phyloP scores from a whole-genome alignment of 768 basidiomycete genomes.

The Amanita polypyramis region DNA sequence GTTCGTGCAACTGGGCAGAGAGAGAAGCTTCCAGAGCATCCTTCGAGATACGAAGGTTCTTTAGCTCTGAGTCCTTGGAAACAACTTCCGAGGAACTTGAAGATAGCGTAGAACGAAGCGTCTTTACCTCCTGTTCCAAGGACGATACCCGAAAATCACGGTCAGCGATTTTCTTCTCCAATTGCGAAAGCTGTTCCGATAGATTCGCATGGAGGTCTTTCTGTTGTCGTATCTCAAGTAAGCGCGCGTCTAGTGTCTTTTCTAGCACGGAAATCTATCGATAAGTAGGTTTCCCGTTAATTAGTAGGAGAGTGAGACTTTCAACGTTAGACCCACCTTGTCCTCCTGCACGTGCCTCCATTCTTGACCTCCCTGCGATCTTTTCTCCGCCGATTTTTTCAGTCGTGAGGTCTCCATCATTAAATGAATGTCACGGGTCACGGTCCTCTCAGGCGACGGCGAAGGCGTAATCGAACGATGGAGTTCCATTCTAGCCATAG shows the following conservation, averaged over 20 bases:
- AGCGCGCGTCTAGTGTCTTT: constrained; percentile 11
- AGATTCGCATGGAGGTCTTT: constrained; percentile 6
- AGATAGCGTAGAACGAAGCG: constrained; percentile 11
- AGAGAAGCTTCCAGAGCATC: constrained; percentile 11
- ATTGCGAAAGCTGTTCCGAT: constrained; percentile 10
- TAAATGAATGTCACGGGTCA: not conserved
- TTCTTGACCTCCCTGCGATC: constrained; percentile 1
- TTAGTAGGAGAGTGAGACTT: not conserved
- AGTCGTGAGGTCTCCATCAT: constrained; percentile 4
- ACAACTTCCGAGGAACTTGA: constrained; percentile 8
- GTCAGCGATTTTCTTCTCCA: constrained; percentile 15
- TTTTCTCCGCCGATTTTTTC: constrained; percentile 7
- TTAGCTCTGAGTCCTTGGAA: constrained; percentile 3
- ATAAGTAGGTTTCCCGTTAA: not conserved
- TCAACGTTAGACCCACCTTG: constrained; percentile 1
- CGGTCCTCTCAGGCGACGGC: not conserved
- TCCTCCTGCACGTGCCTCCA: not conserved
- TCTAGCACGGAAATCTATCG: constrained; percentile 12
- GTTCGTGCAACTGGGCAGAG: constrained; percentile 8
- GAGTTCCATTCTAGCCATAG: not conserved
- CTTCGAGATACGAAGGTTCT: constrained; percentile 11
- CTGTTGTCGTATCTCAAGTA: constrained; percentile 11
- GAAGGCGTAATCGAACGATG: not conserved
- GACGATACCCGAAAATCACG: constrained; percentile 16
- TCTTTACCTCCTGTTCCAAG: constrained; percentile 14